Base-by-base conservation (phyloP, 148 eudicot genomes). In the Diospyros kaki region DNA sequence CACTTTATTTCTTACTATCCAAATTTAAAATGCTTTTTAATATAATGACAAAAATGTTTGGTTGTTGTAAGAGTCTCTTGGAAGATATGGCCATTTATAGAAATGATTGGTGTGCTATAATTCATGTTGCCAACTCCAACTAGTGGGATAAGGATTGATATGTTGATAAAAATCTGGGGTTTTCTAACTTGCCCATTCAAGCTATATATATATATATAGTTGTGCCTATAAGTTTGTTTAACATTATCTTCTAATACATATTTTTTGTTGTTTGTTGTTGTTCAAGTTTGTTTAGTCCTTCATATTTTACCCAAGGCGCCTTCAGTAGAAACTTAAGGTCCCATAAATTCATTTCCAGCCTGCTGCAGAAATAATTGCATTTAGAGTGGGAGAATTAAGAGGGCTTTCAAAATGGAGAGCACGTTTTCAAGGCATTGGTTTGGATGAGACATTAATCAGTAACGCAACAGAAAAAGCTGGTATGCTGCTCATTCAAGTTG, bases 391-490 rank as follows among this genome's bases (percentile, higher is more conserved):
- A 66, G 99, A 92, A 82, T 83, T 95, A 51, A 91, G 91, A 83
- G 99, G 98, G 63, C 94, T 95, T 84, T 90, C 97, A 72, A 95
- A 85, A 82, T 95, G 99, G 99, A 93, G 91, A 74, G 84, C 99
- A 80, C 98, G 97, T 68, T 95, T 76, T 82, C 90, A 82, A 53
- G 84, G 84, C 77, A 87, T 95, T 77, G 99, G 99, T 73, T 83
- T 95, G 74, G 94, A 93, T 75, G 96, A 91, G 76, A 89, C 66
- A 62, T 84, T 91, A 58, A 85, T 82, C 54, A 87, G 88, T 76
- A 86, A 83, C 71, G 94, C 98, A 13, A 93, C 99, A 10, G 97
- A 93, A 78, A 89, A 84, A 74, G 92, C 88, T 64, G 99, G 99
- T 58, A 93, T 89, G 91, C 78, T 92, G 71, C 92, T 90, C 71